Percentiles rank a stretch among this genome's conserved stretches.
phyloP scores from a whole-genome alignment of 2,329 filamentous ascomycete genomes.

The Xylaria polymorpha region DNA sequence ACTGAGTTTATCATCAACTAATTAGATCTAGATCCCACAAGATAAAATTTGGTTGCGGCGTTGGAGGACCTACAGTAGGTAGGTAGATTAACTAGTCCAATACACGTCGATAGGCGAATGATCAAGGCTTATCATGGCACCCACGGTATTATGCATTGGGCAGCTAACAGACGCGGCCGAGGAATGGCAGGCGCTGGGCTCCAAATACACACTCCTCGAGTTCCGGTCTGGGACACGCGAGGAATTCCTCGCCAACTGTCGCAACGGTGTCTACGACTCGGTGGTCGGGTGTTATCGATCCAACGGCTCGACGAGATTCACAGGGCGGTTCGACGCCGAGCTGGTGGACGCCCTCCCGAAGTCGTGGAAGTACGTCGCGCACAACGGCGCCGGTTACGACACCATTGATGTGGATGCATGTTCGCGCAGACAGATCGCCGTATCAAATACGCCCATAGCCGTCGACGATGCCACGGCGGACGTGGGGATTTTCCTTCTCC shows the following conservation, averaged over 20 bases:
- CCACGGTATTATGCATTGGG: conserved; percentile 46
- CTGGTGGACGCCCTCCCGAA: conserved; percentile 58
- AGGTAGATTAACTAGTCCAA: no score
- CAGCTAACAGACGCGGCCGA: conserved; percentile 38
- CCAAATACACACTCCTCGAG: conserved; percentile 47
- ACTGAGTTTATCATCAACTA: background rate
- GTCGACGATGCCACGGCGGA: conserved; percentile 63
- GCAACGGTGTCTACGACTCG: conserved; percentile 42
- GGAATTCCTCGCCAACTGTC: conserved; percentile 46
- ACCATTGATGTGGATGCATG: conserved; percentile 68
- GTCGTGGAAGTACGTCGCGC: conserved; percentile 61
- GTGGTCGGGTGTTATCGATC: conserved; percentile 48
- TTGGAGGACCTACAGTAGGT: no score
- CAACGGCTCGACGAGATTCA: conserved; percentile 43
- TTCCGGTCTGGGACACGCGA: conserved; percentile 43
- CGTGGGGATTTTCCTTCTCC: conserved; percentile 61
- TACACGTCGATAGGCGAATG: no score
- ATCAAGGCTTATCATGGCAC: conserved; percentile 33
- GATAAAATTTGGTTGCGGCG: background rate
- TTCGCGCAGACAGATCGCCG: conserved; percentile 51
- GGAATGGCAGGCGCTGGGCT: conserved; percentile 44
- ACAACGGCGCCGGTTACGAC: conserved; percentile 70
- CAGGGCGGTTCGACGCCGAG: conserved; percentile 57
- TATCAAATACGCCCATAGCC: conserved; percentile 50
- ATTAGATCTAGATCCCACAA: background rate